Evolutionary conservation across 352 stramenopile species (phyloP).

Genomic region (Phytophthora pisi): DNA sequence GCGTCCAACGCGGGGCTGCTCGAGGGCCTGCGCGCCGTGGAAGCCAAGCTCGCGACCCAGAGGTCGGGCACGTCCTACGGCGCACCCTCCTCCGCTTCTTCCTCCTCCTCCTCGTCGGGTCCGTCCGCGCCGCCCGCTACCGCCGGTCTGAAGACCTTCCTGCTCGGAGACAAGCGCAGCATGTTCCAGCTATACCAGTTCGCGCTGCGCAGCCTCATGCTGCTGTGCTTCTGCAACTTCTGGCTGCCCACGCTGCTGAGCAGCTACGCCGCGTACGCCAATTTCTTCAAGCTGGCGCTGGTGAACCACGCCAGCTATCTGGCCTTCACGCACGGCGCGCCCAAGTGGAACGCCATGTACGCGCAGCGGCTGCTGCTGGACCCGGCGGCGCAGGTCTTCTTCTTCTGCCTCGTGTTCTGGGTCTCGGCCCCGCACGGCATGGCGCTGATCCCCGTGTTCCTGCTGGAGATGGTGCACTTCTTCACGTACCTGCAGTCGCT

Average conservation of each 20-base stretch:
- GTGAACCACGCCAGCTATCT: conserved; percentile 85
- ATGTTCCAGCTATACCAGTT: conserved; percentile 83
- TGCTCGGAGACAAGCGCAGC: conserved; percentile 67
- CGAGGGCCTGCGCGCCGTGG: conserved; percentile 69
- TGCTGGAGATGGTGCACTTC: conserved; percentile 84
- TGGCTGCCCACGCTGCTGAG: conserved; percentile 63
- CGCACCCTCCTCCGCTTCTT: neutral
- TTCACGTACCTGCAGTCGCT: conserved; percentile 65
- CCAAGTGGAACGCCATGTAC: conserved; percentile 75
- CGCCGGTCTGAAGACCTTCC: conserved; percentile 43
- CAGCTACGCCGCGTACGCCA: conserved; percentile 53
- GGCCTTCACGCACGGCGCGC: conserved; percentile 77
- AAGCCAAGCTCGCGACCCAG: conserved; percentile 53
- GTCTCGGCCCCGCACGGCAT: conserved; percentile 77
- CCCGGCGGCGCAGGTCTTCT: conserved; percentile 80
- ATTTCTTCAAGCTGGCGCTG: conserved; percentile 85
- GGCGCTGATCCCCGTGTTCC: conserved; percentile 77
- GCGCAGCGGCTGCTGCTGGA: conserved; percentile 85
- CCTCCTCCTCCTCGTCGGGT: conserved; percentile 6
- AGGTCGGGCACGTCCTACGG: neutral
- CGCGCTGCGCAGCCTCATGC: conserved; percentile 59
- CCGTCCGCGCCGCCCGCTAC: conserved; percentile 12
- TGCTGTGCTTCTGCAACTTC: conserved; percentile 76
- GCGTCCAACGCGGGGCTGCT: conserved; percentile 66
- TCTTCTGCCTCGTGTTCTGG: conserved; percentile 89